Evolutionary conservation across 176 grass and related monocot species (phyloP).

Genomic region (Triticum dicoccoides): DNA sequence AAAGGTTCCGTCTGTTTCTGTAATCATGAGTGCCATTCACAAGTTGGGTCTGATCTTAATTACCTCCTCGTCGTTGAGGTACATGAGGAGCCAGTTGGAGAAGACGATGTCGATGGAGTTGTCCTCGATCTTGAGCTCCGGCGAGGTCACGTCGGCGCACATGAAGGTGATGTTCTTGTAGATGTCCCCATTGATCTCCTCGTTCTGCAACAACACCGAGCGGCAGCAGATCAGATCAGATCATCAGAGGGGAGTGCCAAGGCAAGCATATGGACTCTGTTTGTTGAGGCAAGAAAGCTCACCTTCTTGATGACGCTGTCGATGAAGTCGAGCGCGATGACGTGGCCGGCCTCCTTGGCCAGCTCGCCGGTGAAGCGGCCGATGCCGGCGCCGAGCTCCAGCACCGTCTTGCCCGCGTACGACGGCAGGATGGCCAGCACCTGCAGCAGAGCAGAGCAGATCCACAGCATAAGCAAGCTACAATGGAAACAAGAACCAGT

Average conservation of each 20-base stretch:
- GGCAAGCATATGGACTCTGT: neutral
- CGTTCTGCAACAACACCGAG: constrained; percentile 61
- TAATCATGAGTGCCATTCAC: neutral
- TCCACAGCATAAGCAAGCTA: constrained; percentile 2
- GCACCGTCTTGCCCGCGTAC: constrained; percentile 70
- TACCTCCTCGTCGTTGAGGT: constrained; percentile 97
- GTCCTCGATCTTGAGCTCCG: constrained; percentile 60
- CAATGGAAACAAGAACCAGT: neutral
- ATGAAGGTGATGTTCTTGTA: constrained; percentile 73
- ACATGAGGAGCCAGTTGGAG: constrained; percentile 97
- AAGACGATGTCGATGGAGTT: constrained; percentile 92
- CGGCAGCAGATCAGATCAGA: neutral
- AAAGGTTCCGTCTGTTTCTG: neutral
- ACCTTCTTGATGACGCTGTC: constrained; percentile 98
- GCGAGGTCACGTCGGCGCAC: constrained; percentile 92
- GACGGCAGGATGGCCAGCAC: constrained; percentile 78
- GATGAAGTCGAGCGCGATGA: constrained; percentile 97
- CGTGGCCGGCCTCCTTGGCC: constrained; percentile 78
- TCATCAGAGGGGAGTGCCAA: neutral
- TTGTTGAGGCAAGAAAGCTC: neutral
- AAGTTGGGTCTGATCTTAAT: constrained; percentile 5
- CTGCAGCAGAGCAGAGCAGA: constrained; percentile 29
- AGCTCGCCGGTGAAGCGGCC: constrained; percentile 92
- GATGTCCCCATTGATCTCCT: constrained; percentile 75
- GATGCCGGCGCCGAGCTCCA: constrained; percentile 94